A percentile compares a stretch with the other conserved stretches of the same genome.
phyloP scores from a whole-genome alignment of 1,139 yeast genomes.

The Geotrichum reessii region DNA sequence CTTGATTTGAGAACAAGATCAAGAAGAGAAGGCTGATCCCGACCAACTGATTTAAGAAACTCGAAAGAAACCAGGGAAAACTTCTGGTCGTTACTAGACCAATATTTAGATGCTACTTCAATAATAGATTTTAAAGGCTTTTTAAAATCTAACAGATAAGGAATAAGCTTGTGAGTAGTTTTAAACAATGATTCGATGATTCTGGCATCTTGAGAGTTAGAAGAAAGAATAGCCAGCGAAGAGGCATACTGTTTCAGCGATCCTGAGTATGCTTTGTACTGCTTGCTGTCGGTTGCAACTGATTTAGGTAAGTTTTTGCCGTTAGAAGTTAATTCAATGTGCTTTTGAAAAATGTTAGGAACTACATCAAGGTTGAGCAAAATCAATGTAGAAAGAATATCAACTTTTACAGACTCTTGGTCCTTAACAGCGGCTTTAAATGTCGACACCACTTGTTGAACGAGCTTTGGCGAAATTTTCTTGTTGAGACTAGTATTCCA shows the following conservation, averaged over 20 bases:
- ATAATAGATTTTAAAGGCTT: constrained; percentile 69
- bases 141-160: constrained; percentile 74
- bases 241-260: constrained; percentile 71
- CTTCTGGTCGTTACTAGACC: constrained; percentile 66
- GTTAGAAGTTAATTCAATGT: constrained; percentile 50
- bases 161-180: constrained; percentile 61
- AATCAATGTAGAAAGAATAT: constrained; percentile 70
- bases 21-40: constrained; percentile 42
- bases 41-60: constrained; percentile 66
- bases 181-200: constrained; percentile 53
- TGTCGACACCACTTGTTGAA: constrained; percentile 69
- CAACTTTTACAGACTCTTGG: constrained; percentile 45
- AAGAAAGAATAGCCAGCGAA: constrained; percentile 57
- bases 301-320: constrained; percentile 39
- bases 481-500: constrained; percentile 58
- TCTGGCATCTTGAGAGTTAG: constrained; percentile 71
- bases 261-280: constrained; percentile 54
- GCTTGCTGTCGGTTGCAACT: constrained; percentile 52
- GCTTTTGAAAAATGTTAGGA: constrained; percentile 65
- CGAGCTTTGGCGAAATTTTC: constrained; percentile 47
- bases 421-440: constrained; percentile 81
- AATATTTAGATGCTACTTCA: constrained; percentile 59
- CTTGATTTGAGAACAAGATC: constrained; percentile 60
- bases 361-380: constrained; percentile 61
- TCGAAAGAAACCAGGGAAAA: constrained; percentile 86